Percentiles rank a stretch among this genome's conserved stretches.
Evolutionary conservation across 2,329 filamentous ascomycete species (phyloP).

Genomic region (Neopestalotiopsis rosae): DNA sequence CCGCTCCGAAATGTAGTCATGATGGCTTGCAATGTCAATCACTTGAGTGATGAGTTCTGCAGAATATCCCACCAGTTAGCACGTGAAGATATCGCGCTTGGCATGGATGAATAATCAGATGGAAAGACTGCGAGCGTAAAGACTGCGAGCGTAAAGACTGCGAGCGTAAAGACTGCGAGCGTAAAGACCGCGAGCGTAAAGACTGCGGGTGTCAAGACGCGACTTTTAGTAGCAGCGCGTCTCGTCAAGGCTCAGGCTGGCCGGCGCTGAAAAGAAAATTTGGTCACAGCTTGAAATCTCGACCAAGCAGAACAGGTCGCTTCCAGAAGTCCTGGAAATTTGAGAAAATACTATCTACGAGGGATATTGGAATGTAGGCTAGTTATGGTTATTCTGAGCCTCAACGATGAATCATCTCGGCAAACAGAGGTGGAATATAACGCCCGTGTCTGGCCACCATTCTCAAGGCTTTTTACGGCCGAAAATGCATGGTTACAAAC

Average conservation of each 20-base stretch:
- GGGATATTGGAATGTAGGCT: conserved; percentile 62
- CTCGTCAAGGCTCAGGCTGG: background rate
- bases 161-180: background rate
- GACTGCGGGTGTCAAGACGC: background rate
- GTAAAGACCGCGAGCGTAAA: background rate
- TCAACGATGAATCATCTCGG: conserved; percentile 90
- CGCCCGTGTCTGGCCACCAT: conserved; percentile 58
- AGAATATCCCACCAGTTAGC: conserved; percentile 1
- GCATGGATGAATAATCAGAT: background rate
- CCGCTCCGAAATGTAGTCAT: background rate
- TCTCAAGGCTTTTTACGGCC: conserved; percentile 66
- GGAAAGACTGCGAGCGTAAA: background rate
- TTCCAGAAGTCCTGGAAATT: background rate
- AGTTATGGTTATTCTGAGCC: conserved; percentile 89
- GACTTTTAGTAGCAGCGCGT: background rate
- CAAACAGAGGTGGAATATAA: conserved; percentile 91
- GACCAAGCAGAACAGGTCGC: background rate
- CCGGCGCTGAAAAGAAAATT: background rate
- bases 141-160: background rate
- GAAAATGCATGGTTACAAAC: conserved; percentile 69
- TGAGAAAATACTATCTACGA: background rate
- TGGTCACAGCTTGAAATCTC: background rate
- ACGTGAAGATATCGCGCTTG: background rate
- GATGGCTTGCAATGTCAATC: background rate
- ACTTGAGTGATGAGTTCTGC: background rate